Evolutionary conservation across 2,329 filamentous ascomycete genomes (phyloP), one percentile per base, ranked within the genome.

Genomic region (Orbilia blumenaviensis): DNA sequence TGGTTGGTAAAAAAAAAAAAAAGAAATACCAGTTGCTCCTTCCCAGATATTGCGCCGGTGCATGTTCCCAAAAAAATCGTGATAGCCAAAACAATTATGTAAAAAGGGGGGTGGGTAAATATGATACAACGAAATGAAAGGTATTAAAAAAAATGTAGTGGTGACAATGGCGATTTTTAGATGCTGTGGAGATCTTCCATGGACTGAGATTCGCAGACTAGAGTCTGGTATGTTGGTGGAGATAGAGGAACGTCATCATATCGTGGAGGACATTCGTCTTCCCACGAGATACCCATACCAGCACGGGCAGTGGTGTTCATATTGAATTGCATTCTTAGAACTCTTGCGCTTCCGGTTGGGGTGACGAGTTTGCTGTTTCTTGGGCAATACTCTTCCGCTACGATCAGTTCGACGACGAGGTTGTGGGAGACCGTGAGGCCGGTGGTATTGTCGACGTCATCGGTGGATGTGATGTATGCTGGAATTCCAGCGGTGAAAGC

Each of bases 201-300:
- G 25, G 72, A 69, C 23, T 21, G 56, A 27, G 72, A 66, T 25
- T 61, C 63, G 50, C 61, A 32, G 54, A 67, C 42, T 29, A 71
- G 25, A 46, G 66, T 42, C 18, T 81, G 84, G 83, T 94, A 94
- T 4, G 86, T 87, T 0, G 94, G 94, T 56, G 94, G 94, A 80
- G 91, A 93, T 1, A 89, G 90, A 0, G 94, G 94, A 44, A 98
- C 93, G 81, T 98, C 93, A 83, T 95, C 91, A 84, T 99, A 99
- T 79, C 96, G 88, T 0, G 94, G 94, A 10, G 94, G 94, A 81
- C 92, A 90, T 85, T 99, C 94, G 83, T 97, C 94, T 80, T 98
- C 94, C 94, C 95, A 99, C 79, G 91, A 92, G 80, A 99, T 94
- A 60, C 94, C 94, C 82, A 97, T 88, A 16, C 94, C 94, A 18